Percentiles rank a stretch among this genome's conserved stretches.
phyloP scores from a whole-genome alignment of 2,329 filamentous ascomycete genomes.

The Fusarium denticulatum region DNA sequence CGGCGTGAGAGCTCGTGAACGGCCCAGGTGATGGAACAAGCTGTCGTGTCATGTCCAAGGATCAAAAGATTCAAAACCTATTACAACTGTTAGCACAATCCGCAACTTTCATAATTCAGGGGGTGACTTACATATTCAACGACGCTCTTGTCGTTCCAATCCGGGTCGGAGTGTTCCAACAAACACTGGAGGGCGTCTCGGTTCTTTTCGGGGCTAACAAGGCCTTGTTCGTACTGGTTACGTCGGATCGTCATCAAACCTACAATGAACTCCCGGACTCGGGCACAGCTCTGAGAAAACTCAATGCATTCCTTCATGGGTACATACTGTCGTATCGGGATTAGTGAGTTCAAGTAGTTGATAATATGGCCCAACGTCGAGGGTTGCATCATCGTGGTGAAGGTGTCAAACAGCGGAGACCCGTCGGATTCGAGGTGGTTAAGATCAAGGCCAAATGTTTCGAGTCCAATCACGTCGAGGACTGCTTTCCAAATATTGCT shows the following conservation, averaged over 20 bases:
- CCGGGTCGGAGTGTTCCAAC: constrained; percentile 44
- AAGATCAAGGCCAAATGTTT: constrained; percentile 49
- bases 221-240: neutral
- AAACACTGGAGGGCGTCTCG: constrained; percentile 48
- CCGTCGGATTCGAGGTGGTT: constrained; percentile 44
- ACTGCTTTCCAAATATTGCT: constrained; percentile 47
- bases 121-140: constrained; percentile 40
- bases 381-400: constrained; percentile 42
- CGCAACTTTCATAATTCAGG: neutral
- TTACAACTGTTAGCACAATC: constrained; percentile 43
- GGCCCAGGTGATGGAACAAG: constrained; percentile 55
- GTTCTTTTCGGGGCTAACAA: neutral
- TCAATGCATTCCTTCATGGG: constrained; percentile 50
- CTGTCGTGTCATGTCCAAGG: constrained; percentile 58
- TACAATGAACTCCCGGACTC: constrained; percentile 46
- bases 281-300: constrained; percentile 46
- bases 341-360: constrained; percentile 48
- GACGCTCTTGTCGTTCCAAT: constrained; percentile 42
- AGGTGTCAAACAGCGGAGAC: constrained; percentile 39
- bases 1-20: constrained; percentile 52
- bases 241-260: constrained; percentile 21
- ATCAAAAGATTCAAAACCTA: constrained; percentile 56
- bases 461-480: constrained; percentile 49
- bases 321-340: constrained; percentile 50
- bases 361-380: constrained; percentile 38